Base-by-base conservation (phyloP, 495 filamentous ascomycete species). In the Xylaria intraflava region DNA sequence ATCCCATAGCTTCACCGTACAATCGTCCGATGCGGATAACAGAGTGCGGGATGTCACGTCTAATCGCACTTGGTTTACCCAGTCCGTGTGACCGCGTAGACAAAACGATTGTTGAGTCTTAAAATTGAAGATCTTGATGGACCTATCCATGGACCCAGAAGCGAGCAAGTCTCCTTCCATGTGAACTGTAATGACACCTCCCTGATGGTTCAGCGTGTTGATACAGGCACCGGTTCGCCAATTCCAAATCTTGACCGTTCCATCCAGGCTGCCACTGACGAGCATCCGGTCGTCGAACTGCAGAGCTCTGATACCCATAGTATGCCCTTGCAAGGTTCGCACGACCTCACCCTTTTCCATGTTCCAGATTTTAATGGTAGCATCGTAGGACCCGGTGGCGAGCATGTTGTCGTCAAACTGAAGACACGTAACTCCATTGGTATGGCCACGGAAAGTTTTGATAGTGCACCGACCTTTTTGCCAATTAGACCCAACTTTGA, bases 351-450 rank as follows among this genome's bases (percentile, higher is more conserved):
- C 89, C 1, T 85, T 93, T 58, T 94, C 84, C 30, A 95, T 84
- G 62, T 96, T 84, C 93, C 94, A 97, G 12, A 97, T 90, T 65
- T 94, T 96, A 62, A 96, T 88, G 2, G 89, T 95, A 9, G 82
- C 75, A 69, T 99, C 94, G 64, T 97, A 97, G 2, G 93, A 97
- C 4, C 93, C 93, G 11, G 92, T 94, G 12, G 87, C 92, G 19
- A 98, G 77, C 49, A 95, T 89, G 49, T 88, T 86, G 59, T 96
- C 90, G 56, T 95, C 89, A 58, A 99, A 94, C 66, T 99, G 93
- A 19, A 99, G 73, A 64, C 90, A 96, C 73, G 94, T 97, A 20
- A 99, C 85, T 14, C 93, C 94, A 62, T 99, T 95, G 12, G 83
- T 84, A 64, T 99, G 93, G 0, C 93, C 94, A 51, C 82, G 82